Conservation (phyloP, 306 rosid species). For the Prinsepia uniflora region DNA sequence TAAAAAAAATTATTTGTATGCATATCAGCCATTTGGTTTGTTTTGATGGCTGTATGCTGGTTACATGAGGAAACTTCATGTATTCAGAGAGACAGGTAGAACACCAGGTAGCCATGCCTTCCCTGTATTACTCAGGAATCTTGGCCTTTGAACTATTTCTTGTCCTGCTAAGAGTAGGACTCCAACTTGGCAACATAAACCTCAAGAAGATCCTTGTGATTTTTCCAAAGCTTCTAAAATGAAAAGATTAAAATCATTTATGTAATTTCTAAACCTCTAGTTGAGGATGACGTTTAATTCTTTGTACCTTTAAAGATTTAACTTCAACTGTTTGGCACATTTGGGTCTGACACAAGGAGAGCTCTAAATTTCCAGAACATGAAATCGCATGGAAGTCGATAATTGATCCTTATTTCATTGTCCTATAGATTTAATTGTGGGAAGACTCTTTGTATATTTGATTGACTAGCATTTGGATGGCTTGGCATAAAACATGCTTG, state of each 20-base stretch:
- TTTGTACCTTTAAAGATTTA: neutral
- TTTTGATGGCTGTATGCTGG: neutral
- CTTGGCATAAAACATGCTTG: conserved; percentile 1
- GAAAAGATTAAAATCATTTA: neutral
- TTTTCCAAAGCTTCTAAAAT: neutral
- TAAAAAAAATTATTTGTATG: neutral
- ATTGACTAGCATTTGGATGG: too few relatives aligned
- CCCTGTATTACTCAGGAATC: neutral
- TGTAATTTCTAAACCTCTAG: neutral
- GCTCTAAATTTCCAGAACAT: neutral
- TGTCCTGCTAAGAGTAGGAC: neutral
- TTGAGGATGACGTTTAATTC: neutral
- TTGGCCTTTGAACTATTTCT: neutral
- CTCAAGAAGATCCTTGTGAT: neutral
- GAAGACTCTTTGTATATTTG: neutral
- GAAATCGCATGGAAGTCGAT: neutral
- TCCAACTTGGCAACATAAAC: neutral
- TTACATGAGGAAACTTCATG: neutral
- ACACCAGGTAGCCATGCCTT: neutral
- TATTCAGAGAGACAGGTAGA: neutral
- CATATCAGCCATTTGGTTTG: neutral
- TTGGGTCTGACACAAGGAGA: neutral
- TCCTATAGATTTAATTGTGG: too few relatives aligned
- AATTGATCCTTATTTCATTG: neutral
- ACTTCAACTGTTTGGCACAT: neutral